A percentile compares a stretch with the other conserved stretches of the same genome.
Conservation (phyloP, 2,329 filamentous ascomycete genomes). For the Grosmannia serpens region DNA sequence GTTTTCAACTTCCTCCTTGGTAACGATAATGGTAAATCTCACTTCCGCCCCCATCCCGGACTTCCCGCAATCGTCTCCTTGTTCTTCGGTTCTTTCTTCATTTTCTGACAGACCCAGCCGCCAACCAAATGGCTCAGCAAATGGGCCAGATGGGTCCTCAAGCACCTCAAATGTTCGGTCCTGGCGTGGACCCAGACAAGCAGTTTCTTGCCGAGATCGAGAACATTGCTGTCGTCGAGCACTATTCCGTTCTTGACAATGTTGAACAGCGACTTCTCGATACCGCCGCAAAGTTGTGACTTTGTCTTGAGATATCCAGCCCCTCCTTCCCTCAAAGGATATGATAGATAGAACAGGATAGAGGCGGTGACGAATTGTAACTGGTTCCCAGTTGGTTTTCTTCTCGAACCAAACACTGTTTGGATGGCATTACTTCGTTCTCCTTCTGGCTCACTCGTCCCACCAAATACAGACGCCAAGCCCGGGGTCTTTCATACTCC, state of each 20-base stretch:
- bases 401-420: background rate
- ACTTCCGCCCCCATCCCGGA: background rate
- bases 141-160: constrained; percentile 71
- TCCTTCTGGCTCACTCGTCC: constrained; percentile 10
- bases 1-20: constrained; percentile 96
- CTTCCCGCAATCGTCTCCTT: background rate
- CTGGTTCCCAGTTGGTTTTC: background rate
- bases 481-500: constrained; percentile 51
- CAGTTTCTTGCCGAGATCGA: constrained; percentile 86
- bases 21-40: constrained; percentile 75
- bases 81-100: background rate
- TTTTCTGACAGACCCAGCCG: constrained; percentile 43
- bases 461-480: constrained; percentile 51
- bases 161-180: constrained; percentile 67
- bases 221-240: constrained; percentile 89
- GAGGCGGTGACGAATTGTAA: background rate
- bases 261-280: constrained; percentile 75
- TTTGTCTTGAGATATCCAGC: background rate
- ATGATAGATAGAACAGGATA: background rate
- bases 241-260: constrained; percentile 81
- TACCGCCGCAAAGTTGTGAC: constrained; percentile 18
- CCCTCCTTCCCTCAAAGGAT: background rate
- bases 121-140: constrained; percentile 83
- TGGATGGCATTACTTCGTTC: background rate
- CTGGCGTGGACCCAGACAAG: constrained; percentile 91